Percentiles rank a stretch among this genome's conserved stretches.
Evolutionary conservation across 1,139 yeast species (phyloP).

Genomic region (Magnusiomyces sp.): DNA sequence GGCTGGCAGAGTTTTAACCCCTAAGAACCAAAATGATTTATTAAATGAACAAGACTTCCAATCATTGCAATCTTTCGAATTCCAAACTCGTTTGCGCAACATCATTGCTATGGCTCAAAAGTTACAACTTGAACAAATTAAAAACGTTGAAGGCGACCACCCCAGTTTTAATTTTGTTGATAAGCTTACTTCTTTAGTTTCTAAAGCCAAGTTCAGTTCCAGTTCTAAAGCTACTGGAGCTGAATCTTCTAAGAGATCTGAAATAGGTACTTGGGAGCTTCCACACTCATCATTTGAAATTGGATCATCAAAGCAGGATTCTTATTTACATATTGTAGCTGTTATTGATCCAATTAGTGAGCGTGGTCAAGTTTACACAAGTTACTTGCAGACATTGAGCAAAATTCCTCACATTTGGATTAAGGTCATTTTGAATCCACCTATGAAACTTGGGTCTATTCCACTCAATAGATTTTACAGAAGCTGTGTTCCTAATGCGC

Average conservation of each 20-base stretch:
- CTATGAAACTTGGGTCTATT: constrained; percentile 34
- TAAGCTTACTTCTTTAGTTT: constrained; percentile 19
- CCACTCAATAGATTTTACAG: constrained; percentile 55
- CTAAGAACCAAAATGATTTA: constrained; percentile 8
- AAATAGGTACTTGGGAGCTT: constrained; percentile 17
- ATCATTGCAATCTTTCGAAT: constrained; percentile 24
- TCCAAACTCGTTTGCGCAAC: constrained; percentile 20
- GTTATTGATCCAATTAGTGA: constrained; percentile 68
- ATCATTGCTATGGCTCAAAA: constrained; percentile 14
- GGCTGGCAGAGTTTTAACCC: constrained; percentile 23
- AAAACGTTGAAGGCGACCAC: background rate
- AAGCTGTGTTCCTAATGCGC: constrained; percentile 36
- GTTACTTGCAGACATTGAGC: constrained; percentile 41
- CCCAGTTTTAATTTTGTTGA: constrained; percentile 20
- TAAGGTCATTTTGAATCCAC: constrained; percentile 54
- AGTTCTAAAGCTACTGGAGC: constrained; percentile 1
- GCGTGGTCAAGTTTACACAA: constrained; percentile 52
- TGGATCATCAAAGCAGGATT: constrained; percentile 11
- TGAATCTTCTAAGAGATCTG: constrained; percentile 13
- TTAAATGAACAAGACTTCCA: constrained; percentile 17
- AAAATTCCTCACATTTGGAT: constrained; percentile 36
- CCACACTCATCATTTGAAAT: constrained; percentile 21
- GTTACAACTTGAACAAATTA: constrained; percentile 1
- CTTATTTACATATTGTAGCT: constrained; percentile 42
- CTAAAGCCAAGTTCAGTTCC: constrained; percentile 18